phyloP scores from a whole-genome alignment of 306 rosid species.

The Oxytropis ochrocephala region DNA sequence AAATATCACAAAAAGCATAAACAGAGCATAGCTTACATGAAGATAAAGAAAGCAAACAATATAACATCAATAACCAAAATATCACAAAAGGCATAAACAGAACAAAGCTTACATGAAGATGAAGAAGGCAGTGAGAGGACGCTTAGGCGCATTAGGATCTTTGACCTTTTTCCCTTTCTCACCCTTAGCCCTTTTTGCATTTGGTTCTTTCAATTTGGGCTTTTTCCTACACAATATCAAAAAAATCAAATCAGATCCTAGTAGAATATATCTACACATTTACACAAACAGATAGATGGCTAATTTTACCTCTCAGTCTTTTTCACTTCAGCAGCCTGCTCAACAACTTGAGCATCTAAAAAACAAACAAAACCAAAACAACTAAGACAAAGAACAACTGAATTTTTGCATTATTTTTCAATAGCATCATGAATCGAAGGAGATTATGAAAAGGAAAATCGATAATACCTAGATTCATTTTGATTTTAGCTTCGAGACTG shows the following conservation, averaged over 20 bases:
- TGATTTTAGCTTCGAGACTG: slow-evolving; percentile 80
- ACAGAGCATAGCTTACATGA: neutral
- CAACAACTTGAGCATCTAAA: slow-evolving; percentile 70
- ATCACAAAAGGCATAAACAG: too few species aligned
- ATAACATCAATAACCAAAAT: neutral
- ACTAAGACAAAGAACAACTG: neutral
- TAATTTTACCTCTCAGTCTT: slow-evolving; percentile 48
- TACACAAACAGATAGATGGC: neutral
- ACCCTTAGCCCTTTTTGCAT: slow-evolving; percentile 42
- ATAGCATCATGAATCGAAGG: neutral
- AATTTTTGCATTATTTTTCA: neutral
- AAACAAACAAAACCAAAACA: neutral
- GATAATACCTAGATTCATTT: slow-evolving; percentile 52
- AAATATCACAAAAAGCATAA: neutral
- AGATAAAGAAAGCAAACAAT: too few species aligned
- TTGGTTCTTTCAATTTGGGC: slow-evolving; percentile 45
- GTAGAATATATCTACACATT: neutral
- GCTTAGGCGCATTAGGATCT: slow-evolving; percentile 74
- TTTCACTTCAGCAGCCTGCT: slow-evolving; percentile 39
- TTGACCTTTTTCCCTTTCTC: slow-evolving; percentile 50
- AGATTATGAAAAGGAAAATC: neutral
- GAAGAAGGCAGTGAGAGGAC: slow-evolving; percentile 82
- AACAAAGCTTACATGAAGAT: slow-evolving; percentile 47
- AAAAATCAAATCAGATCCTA: neutral
- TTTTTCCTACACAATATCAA: slow-evolving; percentile 41